Evolutionary conservation across 371 early-diverging fungal species (phyloP).

Genomic region (Gilbertella persicaria): DNA sequence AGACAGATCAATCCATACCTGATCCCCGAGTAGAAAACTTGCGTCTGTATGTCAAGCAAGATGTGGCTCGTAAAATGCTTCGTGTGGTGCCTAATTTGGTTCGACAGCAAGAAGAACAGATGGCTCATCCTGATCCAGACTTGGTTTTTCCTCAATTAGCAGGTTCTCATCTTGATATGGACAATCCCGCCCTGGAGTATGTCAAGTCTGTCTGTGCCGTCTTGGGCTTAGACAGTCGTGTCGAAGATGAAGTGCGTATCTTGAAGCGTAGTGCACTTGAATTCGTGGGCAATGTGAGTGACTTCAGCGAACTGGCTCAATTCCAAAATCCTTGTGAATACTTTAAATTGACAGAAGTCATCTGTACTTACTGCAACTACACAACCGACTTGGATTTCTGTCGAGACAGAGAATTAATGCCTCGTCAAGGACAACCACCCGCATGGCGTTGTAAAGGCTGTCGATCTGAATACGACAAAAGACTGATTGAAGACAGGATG

Average conservation of each 20-base stretch:
- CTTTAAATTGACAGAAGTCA: slow-evolving; percentile 77
- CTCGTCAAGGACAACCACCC: slow-evolving; percentile 44
- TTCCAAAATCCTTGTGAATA: slow-evolving; percentile 82
- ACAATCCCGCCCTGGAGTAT: slow-evolving; percentile 77
- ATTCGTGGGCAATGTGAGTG: slow-evolving; percentile 69
- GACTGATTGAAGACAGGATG: slow-evolving; percentile 76
- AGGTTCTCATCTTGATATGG: slow-evolving; percentile 64
- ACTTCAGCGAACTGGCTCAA: slow-evolving; percentile 75
- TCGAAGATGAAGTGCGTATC: slow-evolving; percentile 66
- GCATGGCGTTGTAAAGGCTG: slow-evolving; percentile 68
- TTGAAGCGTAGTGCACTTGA: slow-evolving; percentile 78
- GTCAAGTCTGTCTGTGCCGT: slow-evolving; percentile 75
- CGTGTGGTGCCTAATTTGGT: slow-evolving; percentile 26
- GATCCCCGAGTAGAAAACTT: slow-evolving; percentile 36
- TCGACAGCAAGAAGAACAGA: slow-evolving; percentile 28
- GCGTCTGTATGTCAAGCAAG: slow-evolving; percentile 41
- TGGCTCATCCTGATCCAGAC: slow-evolving; percentile 10
- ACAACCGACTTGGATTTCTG: slow-evolving; percentile 89
- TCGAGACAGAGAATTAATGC: slow-evolving; percentile 73
- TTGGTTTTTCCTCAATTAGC: slow-evolving; percentile 69
- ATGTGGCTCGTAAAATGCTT: slow-evolving; percentile 54
- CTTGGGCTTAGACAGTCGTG: slow-evolving; percentile 64
- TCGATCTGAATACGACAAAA: slow-evolving; percentile 71
- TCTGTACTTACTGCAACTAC: slow-evolving; percentile 85
- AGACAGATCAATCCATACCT: slow-evolving; percentile 8